A percentile compares a stretch with the other conserved stretches of the same genome.
phyloP scores from a whole-genome alignment of 2,329 filamentous ascomycete genomes.

The Ophiosphaerella narmari region DNA sequence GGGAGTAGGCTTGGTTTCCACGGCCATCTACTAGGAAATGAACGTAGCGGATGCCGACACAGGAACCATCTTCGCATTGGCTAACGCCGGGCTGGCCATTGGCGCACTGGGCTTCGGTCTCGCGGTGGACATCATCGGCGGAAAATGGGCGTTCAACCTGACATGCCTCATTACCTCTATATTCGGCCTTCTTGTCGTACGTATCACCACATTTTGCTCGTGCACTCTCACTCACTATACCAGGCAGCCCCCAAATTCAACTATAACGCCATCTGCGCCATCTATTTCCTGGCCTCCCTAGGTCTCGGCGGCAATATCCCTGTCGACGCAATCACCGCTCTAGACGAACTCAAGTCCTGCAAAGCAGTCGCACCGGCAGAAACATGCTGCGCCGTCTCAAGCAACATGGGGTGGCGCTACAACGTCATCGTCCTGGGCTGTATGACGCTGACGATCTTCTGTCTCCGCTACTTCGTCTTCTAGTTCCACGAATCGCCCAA shows the following conservation, averaged over 20 bases:
- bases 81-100: slow-evolving; percentile 35
- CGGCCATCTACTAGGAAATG: slow-evolving; percentile 38
- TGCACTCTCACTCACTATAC: slow-evolving; percentile 2
- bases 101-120: slow-evolving; percentile 35
- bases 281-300: slow-evolving; percentile 33
- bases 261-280: slow-evolving; percentile 34
- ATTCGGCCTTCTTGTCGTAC: slow-evolving; percentile 29
- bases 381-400: slow-evolving; percentile 25
- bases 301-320: slow-evolving; percentile 36
- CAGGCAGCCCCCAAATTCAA: slow-evolving; percentile 38
- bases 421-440: slow-evolving; percentile 32
- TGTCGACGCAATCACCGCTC: slow-evolving; percentile 33
- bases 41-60: slow-evolving; percentile 24
- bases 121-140: slow-evolving; percentile 33
- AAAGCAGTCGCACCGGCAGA: slow-evolving; percentile 16
- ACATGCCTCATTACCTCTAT: slow-evolving; percentile 35
- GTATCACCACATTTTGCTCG: neutral
- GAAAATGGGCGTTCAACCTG: slow-evolving; percentile 34
- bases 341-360: slow-evolving; percentile 25
- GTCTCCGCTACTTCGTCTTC: slow-evolving; percentile 35
- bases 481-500: slow-evolving; percentile 37
- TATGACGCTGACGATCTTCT: slow-evolving; percentile 34
- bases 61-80: slow-evolving; percentile 32
- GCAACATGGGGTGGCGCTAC: slow-evolving; percentile 41
- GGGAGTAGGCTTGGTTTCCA: slow-evolving; percentile 31